phyloP scores from a whole-genome alignment of 495 filamentous ascomycete genomes.

The Penicillium subrubescens region DNA sequence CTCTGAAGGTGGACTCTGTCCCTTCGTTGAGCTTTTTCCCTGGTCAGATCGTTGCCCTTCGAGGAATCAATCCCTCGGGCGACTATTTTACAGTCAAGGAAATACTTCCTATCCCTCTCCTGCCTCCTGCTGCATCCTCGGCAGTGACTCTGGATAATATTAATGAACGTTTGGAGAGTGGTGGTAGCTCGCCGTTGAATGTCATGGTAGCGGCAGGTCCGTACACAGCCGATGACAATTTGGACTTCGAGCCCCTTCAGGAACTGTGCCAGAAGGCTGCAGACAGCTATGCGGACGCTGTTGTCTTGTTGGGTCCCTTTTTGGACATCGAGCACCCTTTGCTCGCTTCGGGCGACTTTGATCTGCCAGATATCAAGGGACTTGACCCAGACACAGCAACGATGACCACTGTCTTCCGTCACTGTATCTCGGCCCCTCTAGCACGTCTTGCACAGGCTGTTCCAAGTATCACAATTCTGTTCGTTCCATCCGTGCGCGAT shows the following conservation, averaged over 20 bases:
- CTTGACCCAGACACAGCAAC: conserved; percentile 76
- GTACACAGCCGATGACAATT: conserved; percentile 87
- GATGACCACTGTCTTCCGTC: conserved; percentile 79
- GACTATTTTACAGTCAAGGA: conserved; percentile 80
- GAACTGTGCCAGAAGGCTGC: conserved; percentile 77
- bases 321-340: conserved; percentile 88
- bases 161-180: conserved; percentile 62
- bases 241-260: conserved; percentile 83
- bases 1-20: conserved; percentile 71
- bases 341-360: conserved; percentile 87
- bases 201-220: conserved; percentile 81
- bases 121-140: conserved; percentile 67
- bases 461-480: conserved; percentile 75
- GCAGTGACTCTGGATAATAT: conserved; percentile 60
- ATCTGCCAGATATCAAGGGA: conserved; percentile 72
- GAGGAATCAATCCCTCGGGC: conserved; percentile 84
- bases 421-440: conserved; percentile 70
- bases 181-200: conserved; percentile 65
- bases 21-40: conserved; percentile 84
- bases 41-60: conserved; percentile 86
- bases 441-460: conserved; percentile 64
- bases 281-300: conserved; percentile 72
- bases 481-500: conserved; percentile 88
- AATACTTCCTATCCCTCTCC: conserved; percentile 69
- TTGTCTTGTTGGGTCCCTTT: conserved; percentile 85